Conservation (phyloP, 2,329 filamentous ascomycete species). For the Thermomyces lanuginosus region DNA sequence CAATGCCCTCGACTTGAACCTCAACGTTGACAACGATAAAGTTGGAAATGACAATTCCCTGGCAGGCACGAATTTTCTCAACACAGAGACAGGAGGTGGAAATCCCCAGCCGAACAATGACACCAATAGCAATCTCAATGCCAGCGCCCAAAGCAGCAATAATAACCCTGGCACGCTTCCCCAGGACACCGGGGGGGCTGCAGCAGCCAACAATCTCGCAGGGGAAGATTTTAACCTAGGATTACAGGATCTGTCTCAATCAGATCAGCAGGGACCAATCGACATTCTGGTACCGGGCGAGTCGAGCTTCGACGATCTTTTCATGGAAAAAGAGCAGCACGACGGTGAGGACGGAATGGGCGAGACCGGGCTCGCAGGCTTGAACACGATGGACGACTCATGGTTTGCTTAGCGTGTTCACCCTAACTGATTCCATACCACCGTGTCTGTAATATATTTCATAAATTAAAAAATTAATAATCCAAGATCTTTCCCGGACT, state of each 20-base stretch:
- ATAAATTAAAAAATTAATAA: too few relatives aligned
- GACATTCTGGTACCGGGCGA: constrained; percentile 24
- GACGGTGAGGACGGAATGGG: constrained; percentile 20
- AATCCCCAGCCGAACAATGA: constrained; percentile 6
- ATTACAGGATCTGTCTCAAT: constrained; percentile 12
- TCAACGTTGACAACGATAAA: constrained; percentile 25
- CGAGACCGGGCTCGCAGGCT: constrained; percentile 21
- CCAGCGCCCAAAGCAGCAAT: constrained; percentile 18
- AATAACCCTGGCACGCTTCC: too few relatives aligned
- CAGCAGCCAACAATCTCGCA: constrained; percentile 15
- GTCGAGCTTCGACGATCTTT: constrained; percentile 31
- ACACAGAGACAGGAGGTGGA: constrained; percentile 7
- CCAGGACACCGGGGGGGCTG: too few relatives aligned
- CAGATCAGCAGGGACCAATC: constrained; percentile 13
- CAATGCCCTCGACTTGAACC: constrained; percentile 25
- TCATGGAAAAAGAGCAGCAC: constrained; percentile 25
- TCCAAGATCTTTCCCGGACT: too few relatives aligned
- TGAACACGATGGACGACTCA: constrained; percentile 21
- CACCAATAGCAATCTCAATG: constrained; percentile 14
- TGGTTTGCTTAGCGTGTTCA: constrained; percentile 4
- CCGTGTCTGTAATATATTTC: too few relatives aligned
- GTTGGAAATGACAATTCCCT: constrained; percentile 23
- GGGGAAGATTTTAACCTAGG: constrained; percentile 24
- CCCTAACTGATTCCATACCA: too few relatives aligned
- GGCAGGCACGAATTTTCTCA: constrained; percentile 17